These are phyloP conservation scores for Colletotrichum liaoningense DNA, from an alignment of 2,329 filamentous ascomycete species.

Conservation along the genomic window DNA sequence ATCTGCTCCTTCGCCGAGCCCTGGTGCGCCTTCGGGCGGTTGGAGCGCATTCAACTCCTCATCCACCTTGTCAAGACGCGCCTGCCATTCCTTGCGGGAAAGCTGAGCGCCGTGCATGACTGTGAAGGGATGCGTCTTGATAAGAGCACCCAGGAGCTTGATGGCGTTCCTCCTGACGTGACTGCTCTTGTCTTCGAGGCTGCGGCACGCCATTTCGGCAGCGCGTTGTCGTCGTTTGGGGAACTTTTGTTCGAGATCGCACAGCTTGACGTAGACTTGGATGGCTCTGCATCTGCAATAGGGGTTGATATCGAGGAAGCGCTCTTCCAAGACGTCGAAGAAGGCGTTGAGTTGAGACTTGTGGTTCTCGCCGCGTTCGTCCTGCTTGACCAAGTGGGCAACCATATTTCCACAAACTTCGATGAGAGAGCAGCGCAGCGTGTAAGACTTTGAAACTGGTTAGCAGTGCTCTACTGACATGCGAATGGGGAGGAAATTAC, in stretches of 20 bases:
- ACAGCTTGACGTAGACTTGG: constrained; percentile 92
- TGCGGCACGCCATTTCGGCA: constrained; percentile 87
- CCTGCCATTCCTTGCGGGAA: constrained; percentile 86
- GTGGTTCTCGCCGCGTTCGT: constrained; percentile 91
- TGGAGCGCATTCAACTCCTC: constrained; percentile 83
- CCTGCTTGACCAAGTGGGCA: constrained; percentile 87
- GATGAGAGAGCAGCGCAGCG: constrained; percentile 90
- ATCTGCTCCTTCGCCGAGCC: constrained; percentile 76
- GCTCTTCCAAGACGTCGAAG: constrained; percentile 95
- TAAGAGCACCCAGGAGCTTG: constrained; percentile 86
- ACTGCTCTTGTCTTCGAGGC: constrained; percentile 97
- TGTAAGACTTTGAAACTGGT: constrained; percentile 75
- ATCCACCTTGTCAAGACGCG: constrained; percentile 84
- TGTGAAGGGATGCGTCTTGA: constrained; percentile 94
- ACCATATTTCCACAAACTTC: constrained; percentile 98
- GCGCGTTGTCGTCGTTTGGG: constrained; percentile 90
- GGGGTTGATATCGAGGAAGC: constrained; percentile 95
- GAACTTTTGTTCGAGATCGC: constrained; percentile 95
- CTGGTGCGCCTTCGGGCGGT: constrained; percentile 79
- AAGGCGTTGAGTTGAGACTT: constrained; percentile 97
- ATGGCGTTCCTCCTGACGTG: constrained; percentile 96
- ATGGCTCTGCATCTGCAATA: constrained; percentile 93
- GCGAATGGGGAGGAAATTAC: constrained; percentile 52
- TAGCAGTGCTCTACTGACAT: neutral
- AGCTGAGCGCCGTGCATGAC: constrained; percentile 91